Conservation (phyloP, 2,329 filamentous ascomycete species). For the Diaporthe citrichinensis region DNA sequence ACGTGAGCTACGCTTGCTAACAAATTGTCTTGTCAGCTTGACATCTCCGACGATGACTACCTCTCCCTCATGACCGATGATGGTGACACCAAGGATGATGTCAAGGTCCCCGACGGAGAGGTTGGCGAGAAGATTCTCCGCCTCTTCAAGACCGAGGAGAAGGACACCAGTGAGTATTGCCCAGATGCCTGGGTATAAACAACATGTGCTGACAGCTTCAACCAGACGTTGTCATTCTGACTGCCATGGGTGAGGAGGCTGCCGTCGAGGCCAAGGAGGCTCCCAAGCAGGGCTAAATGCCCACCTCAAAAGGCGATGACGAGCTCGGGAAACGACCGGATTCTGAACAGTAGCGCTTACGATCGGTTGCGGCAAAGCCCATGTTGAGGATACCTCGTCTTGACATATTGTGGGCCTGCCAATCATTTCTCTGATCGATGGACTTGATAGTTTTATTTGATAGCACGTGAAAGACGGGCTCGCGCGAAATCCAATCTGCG, state of each 20-base stretch:
- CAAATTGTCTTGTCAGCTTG: conserved; percentile 71
- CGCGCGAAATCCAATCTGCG: conserved; percentile 40
- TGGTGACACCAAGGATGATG: conserved; percentile 92
- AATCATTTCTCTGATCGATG: conserved; percentile 40
- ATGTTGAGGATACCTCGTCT: conserved; percentile 40
- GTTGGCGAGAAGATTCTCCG: conserved; percentile 87
- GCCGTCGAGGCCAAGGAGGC: conserved; percentile 96
- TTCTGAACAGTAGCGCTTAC: conserved; percentile 40
- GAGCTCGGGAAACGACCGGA: conserved; percentile 35
- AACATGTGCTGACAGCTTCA: conserved; percentile 44
- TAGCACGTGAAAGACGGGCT: conserved; percentile 37
- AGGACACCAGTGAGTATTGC: conserved; percentile 86
- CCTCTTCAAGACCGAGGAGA: conserved; percentile 86
- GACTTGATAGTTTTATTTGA: conserved; percentile 43
- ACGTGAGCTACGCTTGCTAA: conserved; percentile 20
- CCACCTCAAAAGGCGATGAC: conserved; percentile 10
- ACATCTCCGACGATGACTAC: conserved; percentile 94
- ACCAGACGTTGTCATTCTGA: conserved; percentile 89
- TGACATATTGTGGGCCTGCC: conserved; percentile 40
- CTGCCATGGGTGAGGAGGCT: conserved; percentile 95
- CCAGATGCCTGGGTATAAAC: neutral
- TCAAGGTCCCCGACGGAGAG: conserved; percentile 92
- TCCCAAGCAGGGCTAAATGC: conserved; percentile 61
- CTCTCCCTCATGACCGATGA: conserved; percentile 93
- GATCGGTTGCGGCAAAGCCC: conserved; percentile 38